Evolutionary conservation across 2,329 filamentous ascomycete species (phyloP).

Genomic region (Davidsoniella eucalypti): DNA sequence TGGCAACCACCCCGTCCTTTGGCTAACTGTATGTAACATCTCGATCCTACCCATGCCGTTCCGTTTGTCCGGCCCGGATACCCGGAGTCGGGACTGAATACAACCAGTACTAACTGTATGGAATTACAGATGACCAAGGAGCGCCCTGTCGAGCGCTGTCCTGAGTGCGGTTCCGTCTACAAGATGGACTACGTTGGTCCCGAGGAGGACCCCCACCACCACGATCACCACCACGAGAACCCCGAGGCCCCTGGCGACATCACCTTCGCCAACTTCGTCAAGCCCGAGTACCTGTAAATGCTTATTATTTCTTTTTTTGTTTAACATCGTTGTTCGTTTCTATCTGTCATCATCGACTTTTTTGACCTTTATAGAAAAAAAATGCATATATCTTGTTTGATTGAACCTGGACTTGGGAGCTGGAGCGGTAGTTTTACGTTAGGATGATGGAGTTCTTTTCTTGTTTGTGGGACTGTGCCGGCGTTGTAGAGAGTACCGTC

Average conservation of each 20-base stretch:
- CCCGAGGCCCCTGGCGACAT: conserved; percentile 56
- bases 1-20: conserved; percentile 80
- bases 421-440: no score
- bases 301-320: no score
- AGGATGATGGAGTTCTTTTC: neutral
- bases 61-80: neutral
- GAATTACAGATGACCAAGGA: conserved; percentile 57
- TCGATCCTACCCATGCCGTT: neutral
- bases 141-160: conserved; percentile 85
- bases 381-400: conserved; percentile 1
- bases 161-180: conserved; percentile 89
- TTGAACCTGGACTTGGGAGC: neutral
- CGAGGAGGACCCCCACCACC: conserved; percentile 50
- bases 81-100: conserved; percentile 1
- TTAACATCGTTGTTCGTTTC: neutral
- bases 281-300: conserved; percentile 76
- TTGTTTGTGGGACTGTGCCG: neutral
- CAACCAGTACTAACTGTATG: conserved; percentile 1
- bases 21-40: conserved; percentile 59
- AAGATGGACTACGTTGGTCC: conserved; percentile 96
- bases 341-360: conserved; percentile 3
- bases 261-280: conserved; percentile 92
- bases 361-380: conserved; percentile 5
- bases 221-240: conserved; percentile 41
- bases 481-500: neutral